Percentiles rank a stretch among this genome's conserved stretches.
phyloP scores from a whole-genome alignment of 2,329 filamentous ascomycete genomes.

The Colletotrichum nymphaeae region DNA sequence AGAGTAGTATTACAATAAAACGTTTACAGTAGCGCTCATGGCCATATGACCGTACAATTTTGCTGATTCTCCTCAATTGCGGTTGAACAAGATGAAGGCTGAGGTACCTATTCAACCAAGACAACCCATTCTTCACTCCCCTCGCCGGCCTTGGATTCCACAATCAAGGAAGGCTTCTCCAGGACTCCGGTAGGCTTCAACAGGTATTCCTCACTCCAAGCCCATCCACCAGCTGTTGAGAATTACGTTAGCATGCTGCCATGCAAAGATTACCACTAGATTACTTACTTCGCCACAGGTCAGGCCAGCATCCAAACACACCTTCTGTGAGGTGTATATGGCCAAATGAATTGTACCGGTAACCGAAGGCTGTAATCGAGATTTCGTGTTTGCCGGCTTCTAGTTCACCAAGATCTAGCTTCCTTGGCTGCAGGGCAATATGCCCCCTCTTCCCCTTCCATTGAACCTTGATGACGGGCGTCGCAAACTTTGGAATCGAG shows the following conservation, averaged over 20 bases:
- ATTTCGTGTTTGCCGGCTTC: conserved; percentile 11
- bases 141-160: not conserved
- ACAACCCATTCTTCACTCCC: conserved; percentile 19
- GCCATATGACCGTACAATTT: not conserved
- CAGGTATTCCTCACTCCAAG: conserved; percentile 20
- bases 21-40: not conserved
- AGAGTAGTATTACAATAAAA: not conserved
- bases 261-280: fast-evolving
- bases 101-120: not conserved
- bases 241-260: not conserved
- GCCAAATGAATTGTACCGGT: conserved; percentile 26
- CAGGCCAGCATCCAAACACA: conserved; percentile 8
- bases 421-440: conserved; percentile 24
- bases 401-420: not conserved
- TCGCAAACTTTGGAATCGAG: conserved; percentile 18
- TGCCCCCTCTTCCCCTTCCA: conserved; percentile 8
- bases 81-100: not conserved
- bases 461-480: conserved; percentile 25
- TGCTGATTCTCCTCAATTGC: fast-evolving
- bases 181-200: conserved; percentile 14
- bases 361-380: conserved; percentile 19
- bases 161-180: conserved; percentile 16
- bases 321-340: conserved; percentile 19
- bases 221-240: not conserved
- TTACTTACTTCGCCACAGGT: conserved; percentile 17